Evolutionary conservation across 2,329 filamentous ascomycete species (phyloP).

Genomic region (Elsinoe australis): DNA sequence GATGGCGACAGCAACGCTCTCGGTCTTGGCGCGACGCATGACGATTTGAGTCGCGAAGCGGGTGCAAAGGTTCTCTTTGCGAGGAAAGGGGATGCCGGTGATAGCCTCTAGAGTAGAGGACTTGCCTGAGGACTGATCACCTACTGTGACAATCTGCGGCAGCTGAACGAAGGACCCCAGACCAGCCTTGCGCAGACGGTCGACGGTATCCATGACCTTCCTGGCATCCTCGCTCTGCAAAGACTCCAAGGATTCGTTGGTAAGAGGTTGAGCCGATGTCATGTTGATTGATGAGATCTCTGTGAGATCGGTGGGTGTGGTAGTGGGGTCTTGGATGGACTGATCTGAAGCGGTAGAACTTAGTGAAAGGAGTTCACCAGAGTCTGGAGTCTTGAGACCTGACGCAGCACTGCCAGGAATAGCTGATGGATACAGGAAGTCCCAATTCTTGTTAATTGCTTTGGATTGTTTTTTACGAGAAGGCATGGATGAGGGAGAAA

Average conservation of each 20-base stretch:
- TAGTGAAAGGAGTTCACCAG: too few species aligned
- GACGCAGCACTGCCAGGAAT: too few species aligned
- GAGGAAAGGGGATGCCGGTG: constrained; percentile 52
- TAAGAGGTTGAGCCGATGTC: background rate
- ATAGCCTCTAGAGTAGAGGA: constrained; percentile 60
- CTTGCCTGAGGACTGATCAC: constrained; percentile 55
- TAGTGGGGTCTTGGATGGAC: background rate
- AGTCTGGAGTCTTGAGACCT: too few species aligned
- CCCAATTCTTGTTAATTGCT: too few species aligned
- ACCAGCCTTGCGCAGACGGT: constrained; percentile 45
- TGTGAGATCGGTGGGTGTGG: background rate
- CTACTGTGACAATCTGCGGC: constrained; percentile 42
- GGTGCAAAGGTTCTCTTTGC: constrained; percentile 51
- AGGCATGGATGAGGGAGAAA: too few species aligned
- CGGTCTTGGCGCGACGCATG: constrained; percentile 35
- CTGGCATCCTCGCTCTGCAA: constrained; percentile 41
- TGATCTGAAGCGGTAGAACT: too few species aligned
- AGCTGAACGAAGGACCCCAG: constrained; percentile 29
- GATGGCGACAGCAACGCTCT: constrained; percentile 24
- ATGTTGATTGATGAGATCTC: background rate
- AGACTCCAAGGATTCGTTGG: background rate
- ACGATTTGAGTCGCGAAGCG: constrained; percentile 55
- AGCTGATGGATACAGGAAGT: too few species aligned
- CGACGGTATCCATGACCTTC: constrained; percentile 46
- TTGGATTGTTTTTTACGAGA: too few species aligned